Percentiles rank a stretch among this genome's conserved stretches.
These are phyloP conservation scores for Heritiera littoralis DNA, from an alignment of 345 rosid species.

Conservation along the genomic window DNA sequence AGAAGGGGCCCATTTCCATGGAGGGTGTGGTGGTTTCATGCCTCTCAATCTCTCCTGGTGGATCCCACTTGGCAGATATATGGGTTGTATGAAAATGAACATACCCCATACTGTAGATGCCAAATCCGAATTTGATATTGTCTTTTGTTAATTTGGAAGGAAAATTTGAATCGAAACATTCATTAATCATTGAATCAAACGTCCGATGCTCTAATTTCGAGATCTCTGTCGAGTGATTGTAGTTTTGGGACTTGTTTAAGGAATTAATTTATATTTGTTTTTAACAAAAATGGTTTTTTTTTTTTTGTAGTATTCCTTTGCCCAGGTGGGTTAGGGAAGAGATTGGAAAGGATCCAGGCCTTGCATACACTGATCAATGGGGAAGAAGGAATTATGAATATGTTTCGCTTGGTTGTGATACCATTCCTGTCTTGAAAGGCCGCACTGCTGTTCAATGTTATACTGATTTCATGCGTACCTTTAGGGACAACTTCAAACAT, in stretches of 20 bases:
- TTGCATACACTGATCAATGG: constrained; percentile 99
- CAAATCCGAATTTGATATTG: neutral
- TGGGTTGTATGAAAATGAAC: neutral
- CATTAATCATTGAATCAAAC: neutral
- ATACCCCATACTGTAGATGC: neutral
- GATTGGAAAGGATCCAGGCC: constrained; percentile 65
- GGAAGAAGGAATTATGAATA: constrained; percentile 92
- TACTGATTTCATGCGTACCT: constrained; percentile 89
- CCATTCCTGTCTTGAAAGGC: constrained; percentile 83
- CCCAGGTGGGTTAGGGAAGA: constrained; percentile 91
- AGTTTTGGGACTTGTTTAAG: neutral
- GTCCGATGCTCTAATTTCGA: too few species aligned
- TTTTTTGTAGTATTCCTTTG: constrained; percentile 64
- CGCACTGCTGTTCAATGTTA: constrained; percentile 92
- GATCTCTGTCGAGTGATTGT: neutral
- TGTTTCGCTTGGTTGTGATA: constrained; percentile 88
- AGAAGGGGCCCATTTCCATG: neutral
- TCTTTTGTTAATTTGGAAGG: too few species aligned
- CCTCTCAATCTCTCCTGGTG: neutral
- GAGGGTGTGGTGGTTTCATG: neutral
- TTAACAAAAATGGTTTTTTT: too few species aligned
- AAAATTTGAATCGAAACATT: too few species aligned
- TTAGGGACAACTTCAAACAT: constrained; percentile 75
- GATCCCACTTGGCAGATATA: neutral
- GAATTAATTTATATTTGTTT: neutral